A percentile compares a stretch with the other conserved stretches of the same genome.
These are phyloP conservation scores for Yamadazyma mexicana DNA, from an alignment of 1,139 yeast species.

Conservation along the genomic window DNA sequence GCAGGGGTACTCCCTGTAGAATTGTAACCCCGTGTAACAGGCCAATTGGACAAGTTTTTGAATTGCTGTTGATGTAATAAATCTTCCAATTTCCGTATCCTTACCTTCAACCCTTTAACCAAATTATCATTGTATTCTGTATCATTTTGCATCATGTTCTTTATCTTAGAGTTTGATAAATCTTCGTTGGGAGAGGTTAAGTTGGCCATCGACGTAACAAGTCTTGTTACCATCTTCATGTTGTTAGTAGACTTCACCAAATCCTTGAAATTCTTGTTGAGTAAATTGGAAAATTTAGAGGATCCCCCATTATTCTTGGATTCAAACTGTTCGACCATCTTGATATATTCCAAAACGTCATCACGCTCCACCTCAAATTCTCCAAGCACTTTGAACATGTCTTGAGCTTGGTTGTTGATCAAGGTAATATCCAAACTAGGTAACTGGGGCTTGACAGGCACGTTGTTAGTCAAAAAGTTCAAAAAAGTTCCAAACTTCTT, in stretches of 20 bases:
- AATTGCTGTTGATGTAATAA: constrained; percentile 66
- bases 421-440: constrained; percentile 46
- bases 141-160: constrained; percentile 20
- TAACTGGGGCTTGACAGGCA: constrained; percentile 20
- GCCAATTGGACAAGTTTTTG: constrained; percentile 60
- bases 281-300: constrained; percentile 35
- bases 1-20: constrained; percentile 7
- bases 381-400: constrained; percentile 23
- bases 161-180: constrained; percentile 14
- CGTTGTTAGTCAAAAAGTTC: constrained; percentile 26
- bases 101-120: constrained; percentile 54
- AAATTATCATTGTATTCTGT: constrained; percentile 37
- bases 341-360: constrained; percentile 40
- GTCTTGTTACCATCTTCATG: constrained; percentile 38
- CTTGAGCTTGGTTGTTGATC: constrained; percentile 21
- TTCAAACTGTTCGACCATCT: constrained; percentile 28
- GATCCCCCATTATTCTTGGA: constrained; percentile 12
- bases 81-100: constrained; percentile 66
- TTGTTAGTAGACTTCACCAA: constrained; percentile 38
- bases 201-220: constrained; percentile 34
- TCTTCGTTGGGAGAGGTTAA: constrained; percentile 28
- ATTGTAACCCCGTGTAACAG: constrained; percentile 27
- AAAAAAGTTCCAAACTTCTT: constrained; percentile 55
- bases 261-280: constrained; percentile 50
- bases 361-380: constrained; percentile 35